Evolutionary conservation across 1,284 basidiomycete genomes (phyloP), one percentile per base, ranked within the genome.

Genomic region (Ceratobasidium sp.): DNA sequence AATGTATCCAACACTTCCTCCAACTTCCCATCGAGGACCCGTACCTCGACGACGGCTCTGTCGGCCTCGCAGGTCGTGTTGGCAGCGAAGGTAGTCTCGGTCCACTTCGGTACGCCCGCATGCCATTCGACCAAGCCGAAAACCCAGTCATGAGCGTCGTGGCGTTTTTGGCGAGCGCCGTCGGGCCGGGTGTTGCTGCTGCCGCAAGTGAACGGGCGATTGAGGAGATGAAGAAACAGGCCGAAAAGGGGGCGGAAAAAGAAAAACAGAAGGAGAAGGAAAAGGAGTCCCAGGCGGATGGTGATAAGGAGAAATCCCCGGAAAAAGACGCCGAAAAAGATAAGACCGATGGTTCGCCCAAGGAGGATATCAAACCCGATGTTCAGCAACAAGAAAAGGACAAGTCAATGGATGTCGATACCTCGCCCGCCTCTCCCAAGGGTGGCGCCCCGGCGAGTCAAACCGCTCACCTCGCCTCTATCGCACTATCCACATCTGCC

Each of bases 131-230:
- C 80, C 94, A 96, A 83, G 92, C 94, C 0, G 98, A 99, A 83
- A 99, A 99, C 84, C 97, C 97, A 0, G 96, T 99, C 46, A 96
- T 99, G 96, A 96, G 94, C 84, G 97, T 99, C 33, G 96, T 99
- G 15, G 95, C 97, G 0, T 99, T 99, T 87, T 88, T 99, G 64
- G 96, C 97, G 17, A 94, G 94, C 20, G 96, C 97, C 0, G 94
- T 99, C 6, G 93, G 92, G 20, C 96, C 96, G 0, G 93, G 93
- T 0, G 94, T 98, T 4, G 97, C 97, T 0, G 94, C 96, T 0
- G 96, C 97, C 77, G 97, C 96, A 0, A 96, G 97, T 10, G 97
- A 97, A 84, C 93, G 93, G 6, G 96, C 96, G 0, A 86, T 99
- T 65, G 94, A 87, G 17, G 92, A 93, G 62, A 87, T 97, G 64